Conservation (phyloP, 192 early-diverging fungal species). For the Rhizophagus prolifer region DNA sequence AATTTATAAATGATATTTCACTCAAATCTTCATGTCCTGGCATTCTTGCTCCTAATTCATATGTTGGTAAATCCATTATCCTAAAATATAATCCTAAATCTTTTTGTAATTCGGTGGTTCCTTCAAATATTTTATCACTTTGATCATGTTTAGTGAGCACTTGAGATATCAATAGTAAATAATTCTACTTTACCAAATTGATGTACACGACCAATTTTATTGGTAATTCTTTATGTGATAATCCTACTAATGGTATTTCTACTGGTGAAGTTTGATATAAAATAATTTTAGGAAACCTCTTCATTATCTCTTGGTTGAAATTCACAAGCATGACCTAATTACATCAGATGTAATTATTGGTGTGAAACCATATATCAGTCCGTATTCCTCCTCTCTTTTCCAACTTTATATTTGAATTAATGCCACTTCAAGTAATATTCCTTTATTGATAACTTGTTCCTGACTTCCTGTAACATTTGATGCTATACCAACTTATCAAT, state of each 20-base stretch:
- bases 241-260: constrained; percentile 88
- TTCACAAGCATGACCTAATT: constrained; percentile 84
- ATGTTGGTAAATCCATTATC: constrained; percentile 87
- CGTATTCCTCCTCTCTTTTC: too few relatives aligned
- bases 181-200: constrained; percentile 95
- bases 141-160: constrained; percentile 58
- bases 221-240: constrained; percentile 62
- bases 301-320: constrained; percentile 74
- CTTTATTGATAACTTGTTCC: constrained; percentile 81
- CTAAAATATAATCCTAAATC: constrained; percentile 80
- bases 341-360: constrained; percentile 84
- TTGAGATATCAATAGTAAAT: constrained; percentile 78
- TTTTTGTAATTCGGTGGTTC: constrained; percentile 71
- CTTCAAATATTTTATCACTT: constrained; percentile 68
- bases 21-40: constrained; percentile 80
- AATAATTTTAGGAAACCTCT: constrained; percentile 84
- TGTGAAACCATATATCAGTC: too few relatives aligned
- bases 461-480: constrained; percentile 77
- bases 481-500: constrained; percentile 77
- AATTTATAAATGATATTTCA: too few relatives aligned
- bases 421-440: constrained; percentile 83
- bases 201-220: constrained; percentile 81
- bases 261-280: constrained; percentile 60
- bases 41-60: constrained; percentile 95
- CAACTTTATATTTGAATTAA: constrained; percentile 84